These are phyloP conservation scores for Galeopsis tetrahit DNA, from an alignment of 257 asterid species.

Conservation along the genomic window DNA sequence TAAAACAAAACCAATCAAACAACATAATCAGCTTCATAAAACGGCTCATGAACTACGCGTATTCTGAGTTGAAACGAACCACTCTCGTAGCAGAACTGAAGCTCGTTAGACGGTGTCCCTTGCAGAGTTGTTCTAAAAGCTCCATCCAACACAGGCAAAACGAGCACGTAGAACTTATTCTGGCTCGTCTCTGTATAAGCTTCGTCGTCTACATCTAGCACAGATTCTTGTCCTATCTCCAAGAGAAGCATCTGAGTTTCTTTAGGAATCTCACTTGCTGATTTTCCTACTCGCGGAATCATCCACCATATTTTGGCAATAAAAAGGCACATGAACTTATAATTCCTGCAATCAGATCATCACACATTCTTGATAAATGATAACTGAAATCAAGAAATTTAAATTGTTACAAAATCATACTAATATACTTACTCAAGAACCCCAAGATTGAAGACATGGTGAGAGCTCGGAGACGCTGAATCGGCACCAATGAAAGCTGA, in stretches of 20 bases:
- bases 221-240: constrained; percentile 52
- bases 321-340: constrained; percentile 61
- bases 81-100: constrained; percentile 67
- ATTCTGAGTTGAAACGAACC: constrained; percentile 38
- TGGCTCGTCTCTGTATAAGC: constrained; percentile 12
- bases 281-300: constrained; percentile 67
- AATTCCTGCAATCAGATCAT: constrained; percentile 39
- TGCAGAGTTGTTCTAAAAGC: constrained; percentile 63
- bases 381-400: neutral
- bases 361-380: neutral
- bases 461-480: constrained; percentile 40
- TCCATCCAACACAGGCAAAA: constrained; percentile 72
- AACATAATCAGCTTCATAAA: neutral
- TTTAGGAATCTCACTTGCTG: constrained; percentile 55
- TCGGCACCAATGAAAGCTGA: constrained; percentile 63
- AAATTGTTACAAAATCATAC: neutral
- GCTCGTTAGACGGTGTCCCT: constrained; percentile 55
- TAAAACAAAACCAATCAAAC: constrained; percentile 2
- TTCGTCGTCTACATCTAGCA: constrained; percentile 28
- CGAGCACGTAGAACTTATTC: constrained; percentile 49
- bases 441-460: constrained; percentile 61
- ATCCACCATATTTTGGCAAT: constrained; percentile 79
- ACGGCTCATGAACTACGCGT: neutral
- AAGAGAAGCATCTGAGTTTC: constrained; percentile 76
- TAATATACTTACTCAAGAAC: constrained; percentile 48